Evolutionary conservation across 495 filamentous ascomycete species (phyloP).

Genomic region (Lasiosphaeriaceae sp.): DNA sequence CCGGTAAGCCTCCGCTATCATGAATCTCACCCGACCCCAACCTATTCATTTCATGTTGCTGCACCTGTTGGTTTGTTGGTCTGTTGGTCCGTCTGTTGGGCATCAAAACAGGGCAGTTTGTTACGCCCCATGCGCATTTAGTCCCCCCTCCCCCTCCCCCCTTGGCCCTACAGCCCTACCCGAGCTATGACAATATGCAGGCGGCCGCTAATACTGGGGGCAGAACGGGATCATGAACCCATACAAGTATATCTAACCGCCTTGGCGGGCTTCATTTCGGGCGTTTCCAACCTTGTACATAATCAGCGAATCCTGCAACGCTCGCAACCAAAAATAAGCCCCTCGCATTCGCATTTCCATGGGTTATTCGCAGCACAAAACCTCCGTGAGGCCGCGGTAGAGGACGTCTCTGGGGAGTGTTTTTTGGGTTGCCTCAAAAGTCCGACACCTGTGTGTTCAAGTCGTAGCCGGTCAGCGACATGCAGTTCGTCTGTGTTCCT

Average conservation of each 20-base stretch:
- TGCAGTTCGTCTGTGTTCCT: neutral
- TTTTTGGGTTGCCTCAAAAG: no score
- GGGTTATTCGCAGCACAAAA: no score
- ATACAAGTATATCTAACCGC: constrained; percentile 67
- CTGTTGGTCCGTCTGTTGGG: no score
- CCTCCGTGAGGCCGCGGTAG: no score
- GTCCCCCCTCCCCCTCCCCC: no score
- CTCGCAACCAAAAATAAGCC: neutral
- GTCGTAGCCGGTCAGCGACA: neutral
- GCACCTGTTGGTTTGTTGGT: no score
- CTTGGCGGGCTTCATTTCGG: neutral
- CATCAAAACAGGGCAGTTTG: no score
- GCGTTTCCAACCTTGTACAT: neutral
- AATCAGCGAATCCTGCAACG: neutral
- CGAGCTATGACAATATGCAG: neutral
- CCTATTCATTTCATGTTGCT: no score
- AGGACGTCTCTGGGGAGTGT: no score
- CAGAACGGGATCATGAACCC: constrained; percentile 87
- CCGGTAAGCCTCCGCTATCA: constrained; percentile 62
- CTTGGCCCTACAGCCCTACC: constrained; percentile 1
- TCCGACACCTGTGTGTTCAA: no score
- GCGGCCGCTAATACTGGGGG: constrained; percentile 6
- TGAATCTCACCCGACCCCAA: no score
- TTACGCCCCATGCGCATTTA: no score
- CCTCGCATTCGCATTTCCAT: neutral